These are phyloP conservation scores for Sporisorium sorghi DNA, from an alignment of 1,284 basidiomycete genomes.

Conservation along the genomic window DNA sequence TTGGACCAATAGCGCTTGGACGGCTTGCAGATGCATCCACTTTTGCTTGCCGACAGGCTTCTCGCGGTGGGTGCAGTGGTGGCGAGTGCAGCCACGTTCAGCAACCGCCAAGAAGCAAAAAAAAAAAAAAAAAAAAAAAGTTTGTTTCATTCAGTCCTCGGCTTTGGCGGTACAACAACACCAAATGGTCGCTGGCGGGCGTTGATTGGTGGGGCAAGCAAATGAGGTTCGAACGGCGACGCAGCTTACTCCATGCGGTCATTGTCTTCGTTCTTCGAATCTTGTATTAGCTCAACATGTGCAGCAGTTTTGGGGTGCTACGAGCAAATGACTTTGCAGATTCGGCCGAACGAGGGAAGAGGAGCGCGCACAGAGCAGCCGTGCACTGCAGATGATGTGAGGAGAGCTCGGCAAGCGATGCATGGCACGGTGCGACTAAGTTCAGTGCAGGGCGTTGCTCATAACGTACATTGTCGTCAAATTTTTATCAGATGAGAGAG, in stretches of 20 bases:
- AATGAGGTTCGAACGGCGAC: background rate
- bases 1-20: background rate
- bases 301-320: background rate
- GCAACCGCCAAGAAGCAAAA: background rate
- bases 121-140: too few species aligned
- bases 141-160: background rate
- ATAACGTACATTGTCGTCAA: background rate
- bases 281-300: background rate
- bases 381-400: background rate
- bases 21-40: background rate
- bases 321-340: too few species aligned
- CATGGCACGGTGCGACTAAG: background rate
- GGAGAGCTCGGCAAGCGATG: background rate
- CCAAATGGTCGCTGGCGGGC: background rate
- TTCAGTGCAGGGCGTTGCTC: too few species aligned
- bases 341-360: background rate
- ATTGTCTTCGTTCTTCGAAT: background rate
- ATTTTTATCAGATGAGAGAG: slow-evolving; percentile 7
- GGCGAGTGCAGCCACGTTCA: background rate
- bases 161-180: background rate
- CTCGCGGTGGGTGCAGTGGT: background rate
- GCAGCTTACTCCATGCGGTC: background rate
- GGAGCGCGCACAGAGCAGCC: background rate
- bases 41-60: background rate
- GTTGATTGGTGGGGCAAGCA: background rate